Evolutionary conservation across 345 rosid genomes (phyloP).

Genomic region (Salix dunnii): DNA sequence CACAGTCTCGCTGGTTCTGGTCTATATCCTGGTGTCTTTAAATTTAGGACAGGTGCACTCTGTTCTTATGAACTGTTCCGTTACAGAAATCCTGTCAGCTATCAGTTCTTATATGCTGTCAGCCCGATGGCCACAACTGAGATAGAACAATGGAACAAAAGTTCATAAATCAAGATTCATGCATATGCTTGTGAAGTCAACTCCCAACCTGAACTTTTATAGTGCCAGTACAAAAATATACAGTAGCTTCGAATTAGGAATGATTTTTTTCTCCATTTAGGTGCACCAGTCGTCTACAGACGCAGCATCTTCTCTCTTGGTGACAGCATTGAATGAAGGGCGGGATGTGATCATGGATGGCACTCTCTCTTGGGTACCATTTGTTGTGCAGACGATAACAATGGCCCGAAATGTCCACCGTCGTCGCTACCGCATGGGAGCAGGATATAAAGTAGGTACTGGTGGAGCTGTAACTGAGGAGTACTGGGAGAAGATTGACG

Average conservation of each 20-base stretch:
- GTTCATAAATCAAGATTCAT: background rate
- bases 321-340: slow-evolving; percentile 93
- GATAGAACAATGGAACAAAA: background rate
- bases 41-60: background rate
- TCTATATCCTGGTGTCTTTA: background rate
- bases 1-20: background rate
- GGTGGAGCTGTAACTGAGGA: slow-evolving; percentile 63
- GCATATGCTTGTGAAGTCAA: background rate
- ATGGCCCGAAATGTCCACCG: slow-evolving; percentile 87
- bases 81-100: background rate
- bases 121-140: background rate
- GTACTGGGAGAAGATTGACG: slow-evolving; percentile 67
- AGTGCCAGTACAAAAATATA: background rate
- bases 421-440: slow-evolving; percentile 70
- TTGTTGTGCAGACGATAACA: slow-evolving; percentile 72
- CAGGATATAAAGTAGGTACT: slow-evolving; percentile 59
- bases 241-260: background rate
- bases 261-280: slow-evolving; percentile 21
- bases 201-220: background rate
- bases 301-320: slow-evolving; percentile 84
- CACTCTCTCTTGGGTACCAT: slow-evolving; percentile 88
- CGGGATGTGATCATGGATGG: slow-evolving; percentile 96
- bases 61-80: background rate
- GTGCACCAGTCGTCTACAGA: slow-evolving; percentile 88
- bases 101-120: background rate